phyloP scores from a whole-genome alignment of 352 stramenopile genomes.

The Sclerospora graminicola region DNA sequence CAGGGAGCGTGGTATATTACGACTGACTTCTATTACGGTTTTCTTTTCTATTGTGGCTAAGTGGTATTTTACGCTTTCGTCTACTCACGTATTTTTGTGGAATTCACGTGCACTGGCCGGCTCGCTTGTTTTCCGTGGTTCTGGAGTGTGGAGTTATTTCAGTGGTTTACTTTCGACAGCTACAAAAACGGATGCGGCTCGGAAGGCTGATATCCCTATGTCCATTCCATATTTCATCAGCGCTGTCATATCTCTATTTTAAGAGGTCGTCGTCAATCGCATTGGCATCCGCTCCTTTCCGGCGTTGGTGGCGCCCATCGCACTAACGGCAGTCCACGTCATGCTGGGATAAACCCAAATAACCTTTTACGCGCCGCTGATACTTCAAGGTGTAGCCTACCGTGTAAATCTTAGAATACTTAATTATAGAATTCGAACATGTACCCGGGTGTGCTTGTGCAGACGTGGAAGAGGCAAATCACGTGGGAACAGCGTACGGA shows the following conservation, averaged over 20 bases:
- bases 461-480: slow-evolving; percentile 88
- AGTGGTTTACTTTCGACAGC: no score
- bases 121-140: no score
- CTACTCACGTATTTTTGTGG: no score
- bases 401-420: slow-evolving; percentile 31
- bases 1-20: no score
- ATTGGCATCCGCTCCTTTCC: slow-evolving; percentile 79
- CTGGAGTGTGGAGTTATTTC: no score
- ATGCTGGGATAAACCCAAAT: slow-evolving; percentile 65
- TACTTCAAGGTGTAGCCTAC: slow-evolving; percentile 88
- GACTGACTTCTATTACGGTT: no score
- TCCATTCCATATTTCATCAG: slow-evolving; percentile 90
- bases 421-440: not conserved
- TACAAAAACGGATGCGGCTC: no score
- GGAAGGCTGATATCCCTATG: slow-evolving; percentile 77
- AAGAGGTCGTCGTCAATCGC: slow-evolving; percentile 87
- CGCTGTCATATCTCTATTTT: slow-evolving; percentile 77
- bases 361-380: slow-evolving; percentile 77
- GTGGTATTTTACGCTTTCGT: no score
- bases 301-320: slow-evolving; percentile 56
- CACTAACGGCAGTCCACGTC: no score
- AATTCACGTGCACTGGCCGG: no score
- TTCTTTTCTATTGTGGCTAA: no score
- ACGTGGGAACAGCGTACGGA: slow-evolving; percentile 88
- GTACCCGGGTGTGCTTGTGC: not conserved